phyloP scores from a whole-genome alignment of 345 rosid species.

The Salix viminalis region DNA sequence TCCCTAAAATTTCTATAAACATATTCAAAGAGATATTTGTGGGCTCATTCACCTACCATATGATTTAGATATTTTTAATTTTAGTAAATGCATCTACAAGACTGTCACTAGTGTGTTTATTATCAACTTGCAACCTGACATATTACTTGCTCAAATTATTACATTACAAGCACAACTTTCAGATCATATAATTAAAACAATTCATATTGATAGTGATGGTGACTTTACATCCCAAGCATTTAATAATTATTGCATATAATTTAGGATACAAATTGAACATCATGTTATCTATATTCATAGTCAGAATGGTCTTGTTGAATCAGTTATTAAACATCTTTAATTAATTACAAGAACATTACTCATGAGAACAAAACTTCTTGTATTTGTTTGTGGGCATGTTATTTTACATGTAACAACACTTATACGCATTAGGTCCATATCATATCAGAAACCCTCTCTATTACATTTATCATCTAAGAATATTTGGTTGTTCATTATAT shows the following conservation, averaged over 20 bases:
- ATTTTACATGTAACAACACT: neutral
- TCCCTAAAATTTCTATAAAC: too few relatives aligned
- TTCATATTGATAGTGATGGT: neutral
- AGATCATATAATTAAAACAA: neutral
- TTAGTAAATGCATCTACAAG: neutral
- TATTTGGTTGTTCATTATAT: neutral
- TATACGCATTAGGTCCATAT: neutral
- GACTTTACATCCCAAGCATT: constrained; percentile 1
- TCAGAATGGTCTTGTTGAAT: neutral
- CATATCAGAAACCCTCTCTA: neutral
- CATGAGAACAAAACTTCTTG: too few relatives aligned
- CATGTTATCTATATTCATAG: neutral
- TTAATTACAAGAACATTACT: neutral
- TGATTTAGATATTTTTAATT: neutral
- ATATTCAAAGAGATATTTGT: too few relatives aligned
- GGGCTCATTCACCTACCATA: neutral
- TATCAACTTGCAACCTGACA: too few relatives aligned
- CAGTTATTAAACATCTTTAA: constrained; percentile 1
- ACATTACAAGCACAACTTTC: too few relatives aligned
- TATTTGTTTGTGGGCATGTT: neutral
- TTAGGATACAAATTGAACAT: neutral
- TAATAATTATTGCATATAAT: neutral
- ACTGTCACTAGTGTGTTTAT: neutral
- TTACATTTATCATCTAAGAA: constrained; percentile 4
- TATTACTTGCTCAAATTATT: too few relatives aligned